phyloP scores from a whole-genome alignment of 192 early-diverging fungal species.

The Podila verticillata region DNA sequence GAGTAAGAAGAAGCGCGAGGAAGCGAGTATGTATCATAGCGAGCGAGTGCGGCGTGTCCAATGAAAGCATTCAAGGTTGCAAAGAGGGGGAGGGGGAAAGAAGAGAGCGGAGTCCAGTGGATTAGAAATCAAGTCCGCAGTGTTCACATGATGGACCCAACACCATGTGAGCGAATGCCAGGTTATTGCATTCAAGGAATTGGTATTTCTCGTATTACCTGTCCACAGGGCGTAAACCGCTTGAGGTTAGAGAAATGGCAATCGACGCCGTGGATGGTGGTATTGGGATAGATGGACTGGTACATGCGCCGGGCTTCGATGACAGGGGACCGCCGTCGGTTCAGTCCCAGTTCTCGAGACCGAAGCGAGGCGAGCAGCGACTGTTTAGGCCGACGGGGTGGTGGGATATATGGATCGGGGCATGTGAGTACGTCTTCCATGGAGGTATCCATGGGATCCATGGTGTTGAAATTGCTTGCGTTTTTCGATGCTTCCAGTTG shows the following conservation, averaged over 20 bases:
- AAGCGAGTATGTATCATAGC: neutral
- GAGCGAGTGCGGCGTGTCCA: neutral
- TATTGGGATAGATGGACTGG: slow-evolving; percentile 38
- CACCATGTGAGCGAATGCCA: neutral
- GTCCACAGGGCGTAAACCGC: slow-evolving; percentile 45
- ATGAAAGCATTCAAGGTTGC: neutral
- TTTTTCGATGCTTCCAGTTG: neutral
- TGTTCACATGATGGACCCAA: no score
- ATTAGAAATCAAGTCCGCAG: slow-evolving; percentile 29
- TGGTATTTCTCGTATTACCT: slow-evolving; percentile 5
- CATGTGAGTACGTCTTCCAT: neutral
- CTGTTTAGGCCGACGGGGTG: slow-evolving; percentile 21
- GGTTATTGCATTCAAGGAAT: neutral
- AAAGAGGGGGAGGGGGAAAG: neutral
- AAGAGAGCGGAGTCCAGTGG: neutral
- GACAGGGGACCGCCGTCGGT: slow-evolving; percentile 19
- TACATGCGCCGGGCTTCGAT: slow-evolving; percentile 27
- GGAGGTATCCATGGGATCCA: neutral
- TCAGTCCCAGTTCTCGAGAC: slow-evolving; percentile 22
- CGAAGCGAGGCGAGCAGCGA: slow-evolving; percentile 24
- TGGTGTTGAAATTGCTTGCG: neutral
- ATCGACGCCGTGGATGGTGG: slow-evolving; percentile 42
- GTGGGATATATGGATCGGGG: slow-evolving; percentile 15
- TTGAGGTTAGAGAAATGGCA: slow-evolving; percentile 46
- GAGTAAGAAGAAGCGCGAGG: neutral